Evolutionary conservation across 2,329 filamentous ascomycete genomes (phyloP), one percentile per base, ranked within the genome.

Genomic region (Trichoderma sp.): DNA sequence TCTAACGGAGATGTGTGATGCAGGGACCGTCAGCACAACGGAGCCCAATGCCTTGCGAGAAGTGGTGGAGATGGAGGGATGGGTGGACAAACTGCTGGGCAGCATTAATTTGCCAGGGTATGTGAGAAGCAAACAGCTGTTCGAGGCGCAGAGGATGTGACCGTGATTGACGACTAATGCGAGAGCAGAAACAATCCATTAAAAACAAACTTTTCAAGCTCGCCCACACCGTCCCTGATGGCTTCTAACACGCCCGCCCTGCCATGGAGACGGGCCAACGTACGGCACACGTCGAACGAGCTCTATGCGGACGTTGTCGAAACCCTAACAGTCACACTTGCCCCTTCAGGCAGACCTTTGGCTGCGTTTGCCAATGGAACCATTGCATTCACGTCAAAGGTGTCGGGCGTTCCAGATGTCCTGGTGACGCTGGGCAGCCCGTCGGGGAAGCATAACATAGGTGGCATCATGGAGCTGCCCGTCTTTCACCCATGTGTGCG

Each of bases 401-500:
- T 99, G 51, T 97, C 95, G 0, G 96, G 96, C 5, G 88, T 98
- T 3, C 96, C 96, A 1, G 95, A 99, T 77, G 86, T 99, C n/a
- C 79, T 93, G 21, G 83, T 99, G 11, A 91, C 87, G 16, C 85
- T 99, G 32, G 91, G 90, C 0, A 91, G 92, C 2, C 91, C 93
- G 0, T 92, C 92, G 1, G 92, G 92, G n/a, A 91, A 90, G 72
- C 90, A 92, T 76, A 90, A 90, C 61, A 85, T 97, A 59, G 86
- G 83, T 18, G 88, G 87, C 71, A 86, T 94, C 43, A 88, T 99
- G 78, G 91, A 96, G 72, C 83, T 97, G 2, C 96, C 95, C 1
- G 94, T 97, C 0, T 99, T 99, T 74, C 96, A 99, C 77, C 96
- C 96, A 0, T 98, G 96, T 75, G 96, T 99, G 10, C 87, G 96